A percentile compares a stretch with the other conserved stretches of the same genome.
phyloP scores from a whole-genome alignment of 2,329 filamentous ascomycete species.

The Phaeomoniella chlamydospora region DNA sequence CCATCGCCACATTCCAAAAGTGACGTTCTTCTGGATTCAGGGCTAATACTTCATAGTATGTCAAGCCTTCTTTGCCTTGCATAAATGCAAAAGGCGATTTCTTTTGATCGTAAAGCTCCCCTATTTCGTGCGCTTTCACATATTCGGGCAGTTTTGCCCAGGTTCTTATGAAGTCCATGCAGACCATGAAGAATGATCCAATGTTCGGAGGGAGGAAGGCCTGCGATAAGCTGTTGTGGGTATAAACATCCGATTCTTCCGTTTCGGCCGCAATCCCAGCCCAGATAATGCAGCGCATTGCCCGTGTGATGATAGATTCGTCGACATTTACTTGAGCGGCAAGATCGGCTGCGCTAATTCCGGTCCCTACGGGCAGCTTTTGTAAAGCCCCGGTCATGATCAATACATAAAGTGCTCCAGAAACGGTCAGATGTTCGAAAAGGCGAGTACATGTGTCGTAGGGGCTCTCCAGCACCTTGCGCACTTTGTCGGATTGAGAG shows the following conservation, averaged over 20 bases:
- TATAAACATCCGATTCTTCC: background rate
- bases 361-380: background rate
- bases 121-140: background rate
- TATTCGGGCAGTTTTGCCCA: background rate
- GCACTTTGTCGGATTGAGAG: background rate
- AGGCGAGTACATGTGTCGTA: background rate
- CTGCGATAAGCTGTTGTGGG: background rate
- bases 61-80: conserved; percentile 10
- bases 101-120: background rate
- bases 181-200: background rate
- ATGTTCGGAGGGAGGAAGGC: background rate
- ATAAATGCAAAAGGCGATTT: conserved; percentile 11
- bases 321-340: background rate
- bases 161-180: background rate
- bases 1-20: conserved; percentile 10
- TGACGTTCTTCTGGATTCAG: conserved; percentile 11
- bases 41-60: conserved; percentile 13
- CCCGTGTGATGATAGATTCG: background rate
- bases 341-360: background rate
- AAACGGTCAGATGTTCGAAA: background rate
- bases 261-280: background rate
- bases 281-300: background rate
- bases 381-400: background rate
- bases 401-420: background rate
- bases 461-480: background rate